Base-by-base conservation (phyloP, 345 rosid species). In the Citrus medica region DNA sequence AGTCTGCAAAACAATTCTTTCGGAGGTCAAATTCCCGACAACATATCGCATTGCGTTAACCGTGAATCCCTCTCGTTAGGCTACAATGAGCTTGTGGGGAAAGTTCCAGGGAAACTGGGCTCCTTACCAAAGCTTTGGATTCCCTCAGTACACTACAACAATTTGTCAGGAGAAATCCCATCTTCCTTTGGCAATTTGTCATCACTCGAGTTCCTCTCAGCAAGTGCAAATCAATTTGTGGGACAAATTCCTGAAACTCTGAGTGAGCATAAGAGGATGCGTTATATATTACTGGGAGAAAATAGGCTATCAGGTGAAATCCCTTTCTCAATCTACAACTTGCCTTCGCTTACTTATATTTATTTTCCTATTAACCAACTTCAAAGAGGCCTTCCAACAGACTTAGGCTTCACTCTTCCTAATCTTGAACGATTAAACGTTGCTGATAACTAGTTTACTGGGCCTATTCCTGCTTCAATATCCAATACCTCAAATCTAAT, bases 101-200 rank as follows among this genome's bases (percentile, higher is more conserved):
- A 27, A 17, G 25, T 79, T n/a, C 79, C 85, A 69, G 8, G 9
- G 4, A 69, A 79, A 46, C 55, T 82, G 16, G 33, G 69, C 14
- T 42, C 73, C 8, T 70, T 82, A 53, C 22, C 40, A 7, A 75
- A 71, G 53, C 79, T 82, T 12, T 9, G 12, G 5, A 0, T 1
- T 10, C 16, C 79, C 6, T 1, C 0, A 4, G 9, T 82, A 51
- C 32, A 24, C 5, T 0, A 0, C 21, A 82, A 79, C 66, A 6
- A 71, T 56, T 65, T 82, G 7, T 65, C n/a, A 2, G 81, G 79
- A 53, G 60, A 17, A 38, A 27, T 82, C 9, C 79, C 79, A 37
- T 3, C 53, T 53, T 73, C 66, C 24, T 10, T 67, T 0, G 81
- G 81, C 12, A 84, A 84, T 40, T 65, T 84, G 48, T 75, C 87